These are phyloP conservation scores for Stachybotrys elegans DNA, from an alignment of 2,329 filamentous ascomycete genomes.

Conservation along the genomic window DNA sequence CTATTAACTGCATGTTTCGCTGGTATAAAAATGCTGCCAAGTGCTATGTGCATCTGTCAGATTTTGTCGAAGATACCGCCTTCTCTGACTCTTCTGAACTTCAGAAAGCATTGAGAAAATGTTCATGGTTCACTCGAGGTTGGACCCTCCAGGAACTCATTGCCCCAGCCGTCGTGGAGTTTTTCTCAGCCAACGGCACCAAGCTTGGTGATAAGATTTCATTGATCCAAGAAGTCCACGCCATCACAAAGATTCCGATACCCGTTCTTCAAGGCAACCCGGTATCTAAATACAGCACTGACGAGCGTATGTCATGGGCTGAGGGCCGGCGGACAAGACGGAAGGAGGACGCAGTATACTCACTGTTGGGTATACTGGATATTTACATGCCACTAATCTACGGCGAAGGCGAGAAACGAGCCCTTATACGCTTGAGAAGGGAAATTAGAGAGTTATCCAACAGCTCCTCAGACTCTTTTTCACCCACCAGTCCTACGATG, in stretches of 20 bases:
- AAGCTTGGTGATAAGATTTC: conserved; percentile 2
- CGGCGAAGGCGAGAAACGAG: not conserved
- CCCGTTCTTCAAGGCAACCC: conserved; percentile 2
- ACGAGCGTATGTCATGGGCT: conserved; percentile 19
- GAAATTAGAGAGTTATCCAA: not conserved
- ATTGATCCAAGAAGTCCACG: not conserved
- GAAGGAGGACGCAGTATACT: conserved; percentile 18
- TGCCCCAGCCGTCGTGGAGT: conserved; percentile 1
- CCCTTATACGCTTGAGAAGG: not conserved
- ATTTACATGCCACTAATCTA: conserved; percentile 16
- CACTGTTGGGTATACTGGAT: conserved; percentile 18
- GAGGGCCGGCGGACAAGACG: conserved; percentile 12
- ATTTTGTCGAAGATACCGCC: not conserved
- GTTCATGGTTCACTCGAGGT: not conserved
- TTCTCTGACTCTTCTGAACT: not conserved
- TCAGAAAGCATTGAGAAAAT: not conserved
- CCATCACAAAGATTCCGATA: conserved; percentile 1
- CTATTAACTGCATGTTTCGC: conserved; percentile 15
- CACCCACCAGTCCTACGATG: too few species aligned
- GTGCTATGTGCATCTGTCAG: conserved; percentile 11
- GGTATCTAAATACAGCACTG: conserved; percentile 6
- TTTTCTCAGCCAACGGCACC: not conserved
- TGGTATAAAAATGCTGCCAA: conserved; percentile 10
- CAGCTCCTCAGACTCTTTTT: too few species aligned
- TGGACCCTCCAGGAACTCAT: not conserved